Evolutionary conservation across 2,329 filamentous ascomycete species (phyloP).

Genomic region (Epichloe hybrida): DNA sequence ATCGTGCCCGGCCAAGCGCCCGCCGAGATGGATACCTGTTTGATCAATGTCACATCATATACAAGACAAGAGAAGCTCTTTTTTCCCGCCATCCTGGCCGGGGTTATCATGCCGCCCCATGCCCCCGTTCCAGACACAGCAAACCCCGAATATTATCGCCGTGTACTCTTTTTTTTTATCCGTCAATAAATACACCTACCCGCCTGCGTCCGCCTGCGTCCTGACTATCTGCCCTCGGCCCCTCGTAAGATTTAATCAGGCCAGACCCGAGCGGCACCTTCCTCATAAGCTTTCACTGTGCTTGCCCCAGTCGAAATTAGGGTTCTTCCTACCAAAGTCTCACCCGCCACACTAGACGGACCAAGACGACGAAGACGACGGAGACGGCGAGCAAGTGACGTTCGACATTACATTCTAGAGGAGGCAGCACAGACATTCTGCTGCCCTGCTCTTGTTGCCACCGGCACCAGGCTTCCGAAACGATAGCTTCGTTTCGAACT

Average conservation of each 20-base stretch:
- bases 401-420: too few species aligned
- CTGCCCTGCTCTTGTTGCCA: too few species aligned
- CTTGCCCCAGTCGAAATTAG: not conserved
- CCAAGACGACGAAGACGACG: not conserved
- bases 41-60: not conserved
- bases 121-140: too few species aligned
- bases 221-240: not conserved
- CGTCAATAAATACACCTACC: not conserved
- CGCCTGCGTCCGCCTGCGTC: too few species aligned
- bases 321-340: not conserved
- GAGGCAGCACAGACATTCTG: too few species aligned
- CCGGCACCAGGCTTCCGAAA: too few species aligned
- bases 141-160: too few species aligned
- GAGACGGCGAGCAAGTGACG: too few species aligned
- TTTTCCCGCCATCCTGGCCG: not conserved
- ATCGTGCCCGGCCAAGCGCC: not conserved
- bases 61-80: not conserved
- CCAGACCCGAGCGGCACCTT: not conserved
- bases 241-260: not conserved
- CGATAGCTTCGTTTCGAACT: too few species aligned
- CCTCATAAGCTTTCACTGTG: not conserved
- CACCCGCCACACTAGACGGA: not conserved
- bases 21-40: not conserved
- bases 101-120: too few species aligned
- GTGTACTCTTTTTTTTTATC: not conserved